Base-by-base conservation (phyloP, 2,329 filamentous ascomycete genomes). In the Aspergillus tubingensis region DNA sequence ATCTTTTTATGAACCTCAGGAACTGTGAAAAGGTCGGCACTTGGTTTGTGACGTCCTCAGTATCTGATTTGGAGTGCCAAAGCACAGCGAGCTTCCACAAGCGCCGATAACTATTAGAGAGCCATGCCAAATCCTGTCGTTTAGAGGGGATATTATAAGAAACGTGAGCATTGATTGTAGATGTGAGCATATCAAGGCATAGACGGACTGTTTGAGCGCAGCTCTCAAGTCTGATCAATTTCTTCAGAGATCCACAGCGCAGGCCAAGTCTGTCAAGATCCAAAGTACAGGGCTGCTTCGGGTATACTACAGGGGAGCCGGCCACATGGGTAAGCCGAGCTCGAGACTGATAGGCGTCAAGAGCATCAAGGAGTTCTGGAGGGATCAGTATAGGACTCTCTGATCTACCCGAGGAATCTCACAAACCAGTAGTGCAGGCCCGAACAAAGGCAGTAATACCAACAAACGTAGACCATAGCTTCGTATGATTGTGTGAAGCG, bases 301-400 rank as follows among this genome's bases (percentile, higher is more conserved):
- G 57, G 3, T 66, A 60, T 3, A 75, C 76, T 56, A 77, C 56
- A 38, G 61, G 67, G 21, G 74, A 32, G 15, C 60, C 66, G 30
- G 50, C 36, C 17, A 47, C 30, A 19, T 59, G 25, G 27, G 59
- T 57, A 27, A 49, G 62, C 25, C 54, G 49, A 11, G 55, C 59
- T 17, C 58, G 62, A 38, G 54, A 27, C 44, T 74, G 65, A 2
- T 67, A 57, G 36, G 61, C 62, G 59, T 83, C 79, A 41, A 84
- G 64, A 15, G 76, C 75, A 57, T 66, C 67, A 13, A 83, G 56
- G 13, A 83, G 76, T 65, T 81, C 83, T 85, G 65, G 38, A 54
- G 48, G 3, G 38, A 32, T 74, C 62, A 71, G 67, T 60, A 19
- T 21, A 38, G 51, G 36, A 50, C 44, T 39, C 32, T 39, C 32